Base-by-base conservation (phyloP, 805 yeast genomes). In the Kluyveromyces siamensis region DNA sequence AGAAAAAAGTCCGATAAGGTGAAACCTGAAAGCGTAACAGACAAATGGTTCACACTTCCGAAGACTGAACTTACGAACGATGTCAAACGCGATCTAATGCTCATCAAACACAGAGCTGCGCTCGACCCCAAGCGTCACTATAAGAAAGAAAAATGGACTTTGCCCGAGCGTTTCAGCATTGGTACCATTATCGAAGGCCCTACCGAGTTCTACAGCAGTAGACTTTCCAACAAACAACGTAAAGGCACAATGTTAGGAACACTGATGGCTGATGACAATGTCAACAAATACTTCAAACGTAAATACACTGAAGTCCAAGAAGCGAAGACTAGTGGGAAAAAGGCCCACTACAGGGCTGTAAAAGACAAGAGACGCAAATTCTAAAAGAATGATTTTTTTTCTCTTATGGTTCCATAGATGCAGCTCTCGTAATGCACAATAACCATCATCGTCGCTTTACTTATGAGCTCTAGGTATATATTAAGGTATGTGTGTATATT, bases 111-210 rank as follows among this genome's bases (percentile, higher is more conserved):
- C 70, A 80, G 99, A 67, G 84, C 85, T 48, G 96, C 89, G 9
- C 73, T 93, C 52, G 98, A 93, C 63, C 98, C 97, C 8, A 93
- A 93, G 69, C 78, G 97, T 58, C 96, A 88, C 68, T 93, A 93
- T 69, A 88, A 87, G 68, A 87, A 87, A 64, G 93, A 84, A 50
- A 81, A 81, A 52, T 84, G 89, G 84, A 75, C 73, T 45, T 73
- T 75, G 8, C 91, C 95, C 42, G 87, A 85, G 59, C 79, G 74
- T 55, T 89, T 93, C 64, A 93, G 91, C 50, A 77, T 86, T 57
- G 99, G 99, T 14, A 89, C 96, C 0, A 78, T 93, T 37, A 67
- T 90, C 25, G 93, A 85, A 57, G 91, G 89, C 40, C 80, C 83
- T 54, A 74, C 87, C 1, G 97, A 91, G 62, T 87, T 75, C 65